Base-by-base conservation (phyloP, 768 basidiomycete genomes). In the Lactarius psammicola region DNA sequence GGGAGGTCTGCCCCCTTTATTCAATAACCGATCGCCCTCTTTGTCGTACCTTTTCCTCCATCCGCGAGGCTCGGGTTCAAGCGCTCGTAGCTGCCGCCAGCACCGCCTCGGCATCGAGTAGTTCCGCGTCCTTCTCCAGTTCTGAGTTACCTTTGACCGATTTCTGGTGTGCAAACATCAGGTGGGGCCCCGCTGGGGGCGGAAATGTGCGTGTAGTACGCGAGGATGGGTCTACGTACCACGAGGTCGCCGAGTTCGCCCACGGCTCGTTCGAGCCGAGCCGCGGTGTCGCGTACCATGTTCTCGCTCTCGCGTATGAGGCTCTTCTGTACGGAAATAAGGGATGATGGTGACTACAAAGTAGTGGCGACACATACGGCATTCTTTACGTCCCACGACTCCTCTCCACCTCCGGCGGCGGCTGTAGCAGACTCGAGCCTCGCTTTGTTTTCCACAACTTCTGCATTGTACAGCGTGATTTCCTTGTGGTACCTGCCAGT, bases 361-460 rank as follows among this genome's bases (percentile, higher is more conserved):
- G 44, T 1, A 23, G 26, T 51, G 59, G 69, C 56, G 2, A 13
- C 33, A 78, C 87, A 70, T 74, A 90, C 91, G 72, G 81, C 84
- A 75, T 87, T 92, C 75, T 85, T 90, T 73, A 89, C 78, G 62
- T 90, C 86, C 90, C 89, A 93, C 49, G 85, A 86, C 69, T 92
- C 84, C 15, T 78, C 75, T 58, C 76, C 83, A 51, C 13, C 26
- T 51, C 13, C 23, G 23, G 23, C 46, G 59, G 85, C 83, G 13
- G 81, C 82, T 64, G 84, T 75, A 71, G 89, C 76, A 74, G 85
- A 85, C 69, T 87, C 85, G n/a, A 86, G 78, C 72, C 83, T 88
- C 60, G 74, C 75, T 71, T 84, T 78, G 69, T 85, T 81, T 38
- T 85, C 80, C 67, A 79, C 82, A 5, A 81, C 82, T 78, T 95